Evolutionary conservation across 345 rosid species (phyloP), one percentile per base, ranked within the genome.

Genomic region (Citrus medica): DNA sequence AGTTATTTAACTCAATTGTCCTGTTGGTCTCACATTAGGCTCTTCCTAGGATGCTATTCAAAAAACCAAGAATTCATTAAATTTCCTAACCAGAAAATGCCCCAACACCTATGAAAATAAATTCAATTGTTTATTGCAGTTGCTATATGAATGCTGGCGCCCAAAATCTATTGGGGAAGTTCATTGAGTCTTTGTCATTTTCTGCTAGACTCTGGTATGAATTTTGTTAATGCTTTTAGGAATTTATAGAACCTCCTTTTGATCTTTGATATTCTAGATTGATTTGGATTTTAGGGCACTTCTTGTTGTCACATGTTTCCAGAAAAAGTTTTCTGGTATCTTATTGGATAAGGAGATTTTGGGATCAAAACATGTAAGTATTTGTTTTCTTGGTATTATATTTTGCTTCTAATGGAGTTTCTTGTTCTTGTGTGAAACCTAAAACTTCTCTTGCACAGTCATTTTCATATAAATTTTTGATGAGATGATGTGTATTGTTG

Each of bases 191-290:
- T 46, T 87, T 92, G 85, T 75, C 89, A 59, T 95, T 87, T 86
- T 89, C 97, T 87, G 89, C 92, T 55, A 90, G 93, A 84, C 72
- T 92, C 60, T 95, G 99, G 98, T 95, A 83, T 69, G 82, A 66
- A 69, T 66, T 61, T 76, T 77, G 76, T 30, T 42, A 56, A 59
- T 38, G 25, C 42, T 78, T 75, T 9, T 58, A 32, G 58, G 73
- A 77, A 63, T 28, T 28, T 66, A 8, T 21, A 21, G 12, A 46
- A 65, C 55, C 53, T 16, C 16, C 62, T 71, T 13, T 37, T 62
- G 65, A 58, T 59, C 55, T 48, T 61, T 76, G 46, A 62, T 51
- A 62, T 59, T 78, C 28, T 78, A 68, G n/a, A 25, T 83, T 83
- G 74, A 68, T 70, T 75, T 72, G 58, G 79, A 64, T 84, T 90